Percentiles rank a stretch among this genome's conserved stretches.
Evolutionary conservation across 768 basidiomycete species (phyloP).

Genomic region (Panaeolus cyanescens): DNA sequence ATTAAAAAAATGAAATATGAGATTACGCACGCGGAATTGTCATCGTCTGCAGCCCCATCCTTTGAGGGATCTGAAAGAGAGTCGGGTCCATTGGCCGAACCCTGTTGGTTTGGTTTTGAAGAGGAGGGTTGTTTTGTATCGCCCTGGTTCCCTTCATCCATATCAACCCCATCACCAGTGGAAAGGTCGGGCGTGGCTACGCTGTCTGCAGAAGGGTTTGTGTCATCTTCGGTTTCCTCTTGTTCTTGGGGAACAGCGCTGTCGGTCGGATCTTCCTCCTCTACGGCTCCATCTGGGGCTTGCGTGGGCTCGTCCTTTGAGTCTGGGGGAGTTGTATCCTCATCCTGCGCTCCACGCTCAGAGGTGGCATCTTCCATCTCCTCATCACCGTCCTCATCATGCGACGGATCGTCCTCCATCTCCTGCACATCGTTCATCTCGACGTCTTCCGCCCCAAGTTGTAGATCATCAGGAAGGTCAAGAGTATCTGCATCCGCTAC

Average conservation of each 20-base stretch:
- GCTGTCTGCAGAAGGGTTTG: constrained; percentile 30
- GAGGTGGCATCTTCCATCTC: constrained; percentile 27
- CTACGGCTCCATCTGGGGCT: constrained; percentile 18
- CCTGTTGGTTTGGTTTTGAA: constrained; percentile 2
- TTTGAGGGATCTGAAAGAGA: background rate
- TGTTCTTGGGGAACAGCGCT: constrained; percentile 18
- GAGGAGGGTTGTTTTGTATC: background rate
- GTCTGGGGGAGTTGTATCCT: constrained; percentile 25
- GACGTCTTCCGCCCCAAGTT: constrained; percentile 51
- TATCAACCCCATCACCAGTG: constrained; percentile 37
- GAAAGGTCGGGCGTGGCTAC: constrained; percentile 46
- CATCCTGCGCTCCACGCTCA: constrained; percentile 30
- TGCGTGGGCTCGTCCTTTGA: constrained; percentile 25
- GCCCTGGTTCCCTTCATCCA: constrained; percentile 13
- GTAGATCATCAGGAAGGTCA: constrained; percentile 87
- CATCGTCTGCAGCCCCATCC: constrained; percentile 27
- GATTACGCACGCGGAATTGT: constrained; percentile 29
- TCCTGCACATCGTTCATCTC: constrained; percentile 31
- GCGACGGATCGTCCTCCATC: constrained; percentile 30
- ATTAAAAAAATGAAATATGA: background rate
- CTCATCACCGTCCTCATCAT: constrained; percentile 32
- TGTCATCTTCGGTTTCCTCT: constrained; percentile 32
- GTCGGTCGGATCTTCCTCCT: constrained; percentile 5
- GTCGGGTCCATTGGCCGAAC: background rate
- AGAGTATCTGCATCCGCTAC: constrained; percentile 80